Percentiles rank a stretch among this genome's conserved stretches.
phyloP scores from a whole-genome alignment of 1,139 yeast genomes.

The Lodderomyces elongisporus region DNA sequence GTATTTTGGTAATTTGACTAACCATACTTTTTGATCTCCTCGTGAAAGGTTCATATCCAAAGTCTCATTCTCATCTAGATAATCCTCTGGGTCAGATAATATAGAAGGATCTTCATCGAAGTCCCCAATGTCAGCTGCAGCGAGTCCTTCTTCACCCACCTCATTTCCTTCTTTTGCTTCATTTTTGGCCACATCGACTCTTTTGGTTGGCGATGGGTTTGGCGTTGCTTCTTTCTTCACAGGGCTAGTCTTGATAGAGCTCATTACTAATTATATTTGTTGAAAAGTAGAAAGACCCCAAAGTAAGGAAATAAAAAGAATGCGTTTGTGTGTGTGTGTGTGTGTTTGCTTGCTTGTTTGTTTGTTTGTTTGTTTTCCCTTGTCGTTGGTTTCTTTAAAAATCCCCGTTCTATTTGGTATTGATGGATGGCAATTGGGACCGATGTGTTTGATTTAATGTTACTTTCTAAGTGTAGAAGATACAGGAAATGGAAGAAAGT shows the following conservation, averaged over 20 bases:
- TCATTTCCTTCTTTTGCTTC: slow-evolving; percentile 2
- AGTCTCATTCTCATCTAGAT: slow-evolving; percentile 51
- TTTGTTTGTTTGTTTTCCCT: too few species aligned
- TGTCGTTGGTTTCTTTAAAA: too few species aligned
- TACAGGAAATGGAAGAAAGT: background rate
- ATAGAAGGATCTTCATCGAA: slow-evolving; percentile 30
- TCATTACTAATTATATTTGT: too few species aligned
- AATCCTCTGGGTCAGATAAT: slow-evolving; percentile 45
- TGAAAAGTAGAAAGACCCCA: background rate
- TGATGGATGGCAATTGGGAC: too few species aligned
- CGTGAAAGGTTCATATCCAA: slow-evolving; percentile 55
- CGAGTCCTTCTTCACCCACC: background rate
- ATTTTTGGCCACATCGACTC: slow-evolving; percentile 8
- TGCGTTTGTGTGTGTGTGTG: too few species aligned
- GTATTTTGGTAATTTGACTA: slow-evolving; percentile 84
- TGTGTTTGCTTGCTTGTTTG: too few species aligned
- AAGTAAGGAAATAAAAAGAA: background rate
- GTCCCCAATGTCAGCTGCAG: slow-evolving; percentile 12
- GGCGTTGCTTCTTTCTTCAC: slow-evolving; percentile 11
- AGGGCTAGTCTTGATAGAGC: slow-evolving; percentile 16
- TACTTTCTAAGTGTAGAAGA: too few species aligned
- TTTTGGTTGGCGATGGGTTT: slow-evolving; percentile 8
- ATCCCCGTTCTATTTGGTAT: too few species aligned
- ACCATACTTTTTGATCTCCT: slow-evolving; percentile 75
- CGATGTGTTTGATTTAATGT: too few species aligned